Evolutionary conservation across 2,329 filamentous ascomycete genomes (phyloP).

Genomic region (Grosmannia huntii): DNA sequence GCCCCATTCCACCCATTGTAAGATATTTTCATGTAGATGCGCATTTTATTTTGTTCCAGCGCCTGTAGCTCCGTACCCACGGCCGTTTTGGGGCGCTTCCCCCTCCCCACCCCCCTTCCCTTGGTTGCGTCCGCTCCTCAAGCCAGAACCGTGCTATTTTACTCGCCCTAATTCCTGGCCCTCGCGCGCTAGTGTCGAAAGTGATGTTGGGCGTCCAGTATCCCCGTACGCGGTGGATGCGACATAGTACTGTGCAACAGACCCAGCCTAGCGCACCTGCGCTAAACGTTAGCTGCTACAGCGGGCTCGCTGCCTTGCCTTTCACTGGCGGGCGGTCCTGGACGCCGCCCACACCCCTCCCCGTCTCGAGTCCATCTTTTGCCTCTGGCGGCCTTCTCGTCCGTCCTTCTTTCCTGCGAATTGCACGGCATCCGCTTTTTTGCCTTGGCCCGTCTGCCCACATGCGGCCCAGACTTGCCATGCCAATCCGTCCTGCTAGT

Average conservation of each 20-base stretch:
- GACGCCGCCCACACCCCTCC: background rate
- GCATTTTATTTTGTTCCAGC: background rate
- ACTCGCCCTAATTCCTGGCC: conserved; percentile 1
- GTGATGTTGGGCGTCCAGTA: background rate
- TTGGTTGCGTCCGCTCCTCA: no score
- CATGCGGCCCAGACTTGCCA: background rate
- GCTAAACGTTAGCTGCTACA: conserved; percentile 6
- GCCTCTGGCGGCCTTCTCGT: background rate
- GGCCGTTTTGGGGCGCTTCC: background rate
- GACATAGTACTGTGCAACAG: background rate
- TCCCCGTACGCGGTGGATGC: background rate
- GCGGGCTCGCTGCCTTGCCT: background rate
- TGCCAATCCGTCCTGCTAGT: background rate
- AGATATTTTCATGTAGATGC: background rate
- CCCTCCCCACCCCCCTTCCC: background rate
- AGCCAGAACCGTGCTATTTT: background rate
- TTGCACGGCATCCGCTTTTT: conserved; percentile 2
- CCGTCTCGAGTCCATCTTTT: background rate
- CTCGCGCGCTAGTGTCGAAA: conserved; percentile 3
- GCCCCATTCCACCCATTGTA: background rate
- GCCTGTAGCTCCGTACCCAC: background rate
- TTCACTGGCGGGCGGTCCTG: background rate
- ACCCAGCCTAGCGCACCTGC: background rate
- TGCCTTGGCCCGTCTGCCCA: conserved; percentile 2
- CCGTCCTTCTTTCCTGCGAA: background rate